These are phyloP conservation scores for Suhomyces prunicola DNA, from an alignment of 805 yeast species.

Conservation along the genomic window DNA sequence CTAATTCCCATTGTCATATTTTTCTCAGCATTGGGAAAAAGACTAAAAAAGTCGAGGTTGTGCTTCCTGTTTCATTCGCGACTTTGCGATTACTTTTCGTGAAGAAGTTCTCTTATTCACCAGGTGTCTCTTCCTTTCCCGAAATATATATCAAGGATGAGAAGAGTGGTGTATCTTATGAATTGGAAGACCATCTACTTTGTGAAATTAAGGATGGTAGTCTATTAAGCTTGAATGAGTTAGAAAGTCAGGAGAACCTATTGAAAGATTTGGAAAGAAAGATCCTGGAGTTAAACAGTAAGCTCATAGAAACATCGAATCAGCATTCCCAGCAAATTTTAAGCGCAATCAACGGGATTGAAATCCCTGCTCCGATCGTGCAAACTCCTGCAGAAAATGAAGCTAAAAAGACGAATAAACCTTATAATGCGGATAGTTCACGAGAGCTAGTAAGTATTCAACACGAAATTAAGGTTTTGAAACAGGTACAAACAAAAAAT, in stretches of 20 bases:
- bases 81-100: slow-evolving; percentile 70
- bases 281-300: slow-evolving; percentile 12
- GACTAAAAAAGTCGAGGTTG: slow-evolving; percentile 52
- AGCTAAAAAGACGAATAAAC: neutral
- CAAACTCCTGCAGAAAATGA: slow-evolving; percentile 5
- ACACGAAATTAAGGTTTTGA: slow-evolving; percentile 56
- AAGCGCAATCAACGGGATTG: slow-evolving; percentile 19
- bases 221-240: slow-evolving; percentile 56
- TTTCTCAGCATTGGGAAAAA: slow-evolving; percentile 51
- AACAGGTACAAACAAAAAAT: slow-evolving; percentile 51
- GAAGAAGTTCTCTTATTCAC: slow-evolving; percentile 83
- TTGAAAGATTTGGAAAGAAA: slow-evolving; percentile 19
- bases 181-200: slow-evolving; percentile 69
- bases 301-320: slow-evolving; percentile 14
- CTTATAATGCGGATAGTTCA: neutral
- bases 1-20: slow-evolving; percentile 16
- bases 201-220: slow-evolving; percentile 58
- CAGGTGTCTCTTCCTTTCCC: slow-evolving; percentile 70
- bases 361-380: slow-evolving; percentile 15
- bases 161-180: slow-evolving; percentile 60
- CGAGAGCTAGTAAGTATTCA: slow-evolving; percentile 45
- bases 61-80: slow-evolving; percentile 47
- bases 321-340: slow-evolving; percentile 16
- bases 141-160: slow-evolving; percentile 71
- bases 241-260: slow-evolving; percentile 23